Evolutionary conservation across 371 early-diverging fungal genomes (phyloP), one percentile per base, ranked within the genome.

Genomic region (Haplosporangium sp.): DNA sequence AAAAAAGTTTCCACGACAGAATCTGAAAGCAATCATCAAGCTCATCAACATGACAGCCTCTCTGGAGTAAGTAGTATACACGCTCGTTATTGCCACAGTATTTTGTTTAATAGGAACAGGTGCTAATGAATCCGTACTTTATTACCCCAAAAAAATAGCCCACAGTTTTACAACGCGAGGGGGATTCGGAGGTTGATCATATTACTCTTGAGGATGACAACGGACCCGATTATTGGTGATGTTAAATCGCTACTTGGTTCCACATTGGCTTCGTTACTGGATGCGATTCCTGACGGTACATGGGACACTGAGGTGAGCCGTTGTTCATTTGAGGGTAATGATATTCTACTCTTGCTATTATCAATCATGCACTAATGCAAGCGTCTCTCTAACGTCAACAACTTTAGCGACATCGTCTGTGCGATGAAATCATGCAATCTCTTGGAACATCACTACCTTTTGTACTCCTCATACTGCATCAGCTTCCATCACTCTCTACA

Each of bases 201-300:
- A 21, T 6, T 73, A 14, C 73, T 79, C 2, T 40, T 79, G 4
- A 64, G 73, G 29, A 73, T 79, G 54, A 73, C 73, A 0, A 79
- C 69, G 6, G 80, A 79, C 37, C 80, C 80, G 10, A 79, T 79
- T 36, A 65, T 79, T 62, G 80, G 80, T 6, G 80, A 73, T 23
- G 37, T 68, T 20, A 72, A 79, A 42, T 73, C 80, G 4, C 23
- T 54, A 12, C 36, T 79, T 7, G 73, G 73, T 12, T 47, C 73
- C 1, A 61, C 73, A 8, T 43, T 79, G 41, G 73, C 54, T 0
- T 58, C 73, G 10, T 40, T 79, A 13, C 63, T 79, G 12, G 69
- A 73, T 20, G 59, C 69, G 6, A 65, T 79, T 8, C 80, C 80
- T 0, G 46, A 18, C 10, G 23, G 38, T 20, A 37, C 21, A 0